A percentile compares a stretch with the other conserved stretches of the same genome.
These are phyloP conservation scores for Pseudevernia furfuracea DNA, from an alignment of 495 filamentous ascomycete genomes.

Conservation along the genomic window DNA sequence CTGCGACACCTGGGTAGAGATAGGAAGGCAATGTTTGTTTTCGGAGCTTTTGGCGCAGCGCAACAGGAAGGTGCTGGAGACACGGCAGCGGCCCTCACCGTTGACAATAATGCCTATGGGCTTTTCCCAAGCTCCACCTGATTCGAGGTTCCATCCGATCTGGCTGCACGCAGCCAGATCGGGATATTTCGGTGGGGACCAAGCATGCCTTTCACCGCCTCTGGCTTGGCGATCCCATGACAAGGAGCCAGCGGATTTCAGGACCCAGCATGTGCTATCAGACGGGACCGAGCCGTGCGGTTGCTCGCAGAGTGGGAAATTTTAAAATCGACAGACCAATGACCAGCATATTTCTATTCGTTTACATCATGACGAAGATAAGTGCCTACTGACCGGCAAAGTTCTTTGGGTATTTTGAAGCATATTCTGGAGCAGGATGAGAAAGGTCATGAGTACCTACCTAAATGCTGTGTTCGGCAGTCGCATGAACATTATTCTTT, in stretches of 20 bases:
- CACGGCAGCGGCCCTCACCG: neutral
- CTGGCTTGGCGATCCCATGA: neutral
- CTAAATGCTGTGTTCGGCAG: conserved; percentile 1
- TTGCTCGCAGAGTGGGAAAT: conserved; percentile 1
- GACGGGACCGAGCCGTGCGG: conserved; percentile 6
- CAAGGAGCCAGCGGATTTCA: neutral
- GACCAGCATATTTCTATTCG: neutral
- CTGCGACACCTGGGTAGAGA: too few relatives aligned
- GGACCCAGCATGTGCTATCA: neutral
- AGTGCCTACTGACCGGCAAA: neutral
- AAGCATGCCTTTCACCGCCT: neutral
- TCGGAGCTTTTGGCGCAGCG: neutral
- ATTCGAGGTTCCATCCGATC: neutral
- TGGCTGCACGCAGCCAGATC: neutral
- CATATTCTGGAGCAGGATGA: neutral
- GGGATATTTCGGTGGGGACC: neutral
- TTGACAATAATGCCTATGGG: too few relatives aligned
- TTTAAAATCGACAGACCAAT: neutral
- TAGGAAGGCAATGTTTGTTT: too few relatives aligned
- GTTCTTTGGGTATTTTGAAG: neutral
- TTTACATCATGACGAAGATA: neutral
- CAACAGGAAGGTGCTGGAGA: neutral
- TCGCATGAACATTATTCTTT: neutral
- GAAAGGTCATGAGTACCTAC: neutral
- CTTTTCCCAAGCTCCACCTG: too few relatives aligned